Evolutionary conservation across 2,329 filamentous ascomycete genomes (phyloP).

Genomic region (Cladophialophora immunda): DNA sequence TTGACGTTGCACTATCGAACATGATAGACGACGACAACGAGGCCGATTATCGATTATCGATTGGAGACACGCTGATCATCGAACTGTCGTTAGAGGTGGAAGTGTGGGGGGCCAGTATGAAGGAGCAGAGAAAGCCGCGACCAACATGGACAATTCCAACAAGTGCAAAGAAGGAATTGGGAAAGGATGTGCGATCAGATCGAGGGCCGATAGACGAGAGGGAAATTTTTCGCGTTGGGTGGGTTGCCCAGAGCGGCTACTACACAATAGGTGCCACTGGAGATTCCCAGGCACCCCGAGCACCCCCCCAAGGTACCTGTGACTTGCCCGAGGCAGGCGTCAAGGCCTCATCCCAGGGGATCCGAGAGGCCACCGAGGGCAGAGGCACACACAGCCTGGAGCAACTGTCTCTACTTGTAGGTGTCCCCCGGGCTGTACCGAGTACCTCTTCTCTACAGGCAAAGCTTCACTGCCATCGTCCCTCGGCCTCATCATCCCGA

Average conservation of each 20-base stretch:
- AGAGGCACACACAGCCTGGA: too few species aligned
- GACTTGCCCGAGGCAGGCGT: constrained; percentile 1
- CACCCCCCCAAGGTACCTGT: too few species aligned
- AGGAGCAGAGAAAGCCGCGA: neutral
- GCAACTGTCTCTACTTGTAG: too few species aligned
- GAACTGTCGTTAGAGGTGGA: neutral
- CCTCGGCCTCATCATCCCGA: constrained; percentile 18
- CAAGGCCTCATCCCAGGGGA: neutral
- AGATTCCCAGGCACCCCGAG: too few species aligned
- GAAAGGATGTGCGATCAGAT: constrained; percentile 5
- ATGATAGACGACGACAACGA: constrained; percentile 1
- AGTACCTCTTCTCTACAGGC: too few species aligned
- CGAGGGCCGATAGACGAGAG: neutral
- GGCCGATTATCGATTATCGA: neutral
- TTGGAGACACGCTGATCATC: neutral
- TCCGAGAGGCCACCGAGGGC: too few species aligned
- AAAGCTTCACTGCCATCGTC: too few species aligned
- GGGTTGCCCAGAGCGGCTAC: neutral
- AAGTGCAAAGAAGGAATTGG: neutral
- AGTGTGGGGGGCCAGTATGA: neutral
- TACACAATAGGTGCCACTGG: neutral
- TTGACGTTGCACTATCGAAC: neutral
- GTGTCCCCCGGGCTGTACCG: too few species aligned
- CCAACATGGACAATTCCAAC: constrained; percentile 2
- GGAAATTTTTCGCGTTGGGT: neutral